Percentiles rank a stretch among this genome's conserved stretches.
phyloP scores from a whole-genome alignment of 2,329 filamentous ascomycete genomes.

The Rhexocercosporidium sp. region DNA sequence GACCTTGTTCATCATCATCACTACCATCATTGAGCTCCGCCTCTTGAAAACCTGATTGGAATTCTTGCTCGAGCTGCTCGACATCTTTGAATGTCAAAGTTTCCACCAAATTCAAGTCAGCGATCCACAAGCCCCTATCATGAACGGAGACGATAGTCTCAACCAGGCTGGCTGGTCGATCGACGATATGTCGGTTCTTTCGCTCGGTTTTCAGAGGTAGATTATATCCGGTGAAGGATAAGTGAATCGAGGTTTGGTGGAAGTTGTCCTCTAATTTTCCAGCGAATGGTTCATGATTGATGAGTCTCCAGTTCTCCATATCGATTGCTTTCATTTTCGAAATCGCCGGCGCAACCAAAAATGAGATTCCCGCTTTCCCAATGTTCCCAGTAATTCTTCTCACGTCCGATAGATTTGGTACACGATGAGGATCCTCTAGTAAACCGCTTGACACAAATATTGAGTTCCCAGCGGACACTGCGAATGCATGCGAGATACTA shows the following conservation, averaged over 20 bases:
- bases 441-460: constrained; percentile 34
- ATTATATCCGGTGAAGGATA: constrained; percentile 31
- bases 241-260: constrained; percentile 28
- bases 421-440: constrained; percentile 32
- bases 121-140: constrained; percentile 35
- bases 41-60: no score
- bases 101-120: constrained; percentile 32
- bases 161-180: constrained; percentile 27
- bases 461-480: constrained; percentile 38
- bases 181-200: constrained; percentile 21
- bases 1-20: no score
- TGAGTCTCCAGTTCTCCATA: constrained; percentile 19
- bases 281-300: constrained; percentile 23
- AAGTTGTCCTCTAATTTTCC: constrained; percentile 17
- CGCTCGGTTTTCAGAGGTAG: constrained; percentile 21
- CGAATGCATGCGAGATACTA: constrained; percentile 22
- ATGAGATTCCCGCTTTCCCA: constrained; percentile 22
- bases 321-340: constrained; percentile 15
- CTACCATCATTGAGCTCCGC: no score
- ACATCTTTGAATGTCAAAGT: constrained; percentile 7
- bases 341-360: constrained; percentile 22
- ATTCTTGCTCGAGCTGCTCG: neutral
- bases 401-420: constrained; percentile 15
- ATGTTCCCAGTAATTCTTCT: constrained; percentile 35
- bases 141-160: constrained; percentile 35